Evolutionary conservation across 208 protist species (phyloP).

Genomic region (Giardia muris): DNA sequence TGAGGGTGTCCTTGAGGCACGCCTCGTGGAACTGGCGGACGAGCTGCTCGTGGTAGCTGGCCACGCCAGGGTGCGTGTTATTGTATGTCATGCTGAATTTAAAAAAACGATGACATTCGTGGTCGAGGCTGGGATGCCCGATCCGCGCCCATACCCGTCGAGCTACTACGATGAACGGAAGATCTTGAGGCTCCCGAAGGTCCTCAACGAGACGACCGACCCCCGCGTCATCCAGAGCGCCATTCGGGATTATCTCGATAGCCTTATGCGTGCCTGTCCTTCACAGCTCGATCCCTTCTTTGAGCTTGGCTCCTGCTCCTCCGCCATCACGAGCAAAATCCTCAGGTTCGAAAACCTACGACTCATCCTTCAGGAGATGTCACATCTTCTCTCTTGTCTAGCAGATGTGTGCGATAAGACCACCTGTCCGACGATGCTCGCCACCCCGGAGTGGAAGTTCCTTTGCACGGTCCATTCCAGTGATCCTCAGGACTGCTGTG

Average conservation of each 20-base stretch:
- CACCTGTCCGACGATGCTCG: conserved; percentile 23
- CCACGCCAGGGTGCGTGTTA: neutral
- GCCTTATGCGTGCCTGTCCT: neutral
- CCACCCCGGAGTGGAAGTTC: conserved; percentile 26
- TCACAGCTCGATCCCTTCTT: neutral
- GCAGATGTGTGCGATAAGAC: neutral
- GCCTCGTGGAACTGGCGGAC: neutral
- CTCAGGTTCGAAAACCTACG: conserved; percentile 15
- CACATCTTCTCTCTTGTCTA: conserved; percentile 15
- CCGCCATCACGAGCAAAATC: neutral
- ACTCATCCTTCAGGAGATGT: conserved; percentile 6
- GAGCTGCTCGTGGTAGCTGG: neutral
- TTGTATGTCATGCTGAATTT: neutral
- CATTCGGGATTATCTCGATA: conserved; percentile 25
- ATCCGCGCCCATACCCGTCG: neutral
- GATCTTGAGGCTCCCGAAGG: neutral
- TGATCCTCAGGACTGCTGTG: conserved; percentile 18
- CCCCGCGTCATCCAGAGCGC: neutral
- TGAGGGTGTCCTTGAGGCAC: too few relatives aligned
- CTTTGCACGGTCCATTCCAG: conserved; percentile 17
- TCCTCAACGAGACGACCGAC: neutral
- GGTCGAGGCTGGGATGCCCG: neutral
- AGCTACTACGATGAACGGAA: neutral
- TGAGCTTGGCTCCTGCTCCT: neutral
- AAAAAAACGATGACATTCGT: neutral